A percentile compares a stretch with the other conserved stretches of the same genome.
Conservation (phyloP, 805 yeast genomes). For the Komagataella populi region DNA sequence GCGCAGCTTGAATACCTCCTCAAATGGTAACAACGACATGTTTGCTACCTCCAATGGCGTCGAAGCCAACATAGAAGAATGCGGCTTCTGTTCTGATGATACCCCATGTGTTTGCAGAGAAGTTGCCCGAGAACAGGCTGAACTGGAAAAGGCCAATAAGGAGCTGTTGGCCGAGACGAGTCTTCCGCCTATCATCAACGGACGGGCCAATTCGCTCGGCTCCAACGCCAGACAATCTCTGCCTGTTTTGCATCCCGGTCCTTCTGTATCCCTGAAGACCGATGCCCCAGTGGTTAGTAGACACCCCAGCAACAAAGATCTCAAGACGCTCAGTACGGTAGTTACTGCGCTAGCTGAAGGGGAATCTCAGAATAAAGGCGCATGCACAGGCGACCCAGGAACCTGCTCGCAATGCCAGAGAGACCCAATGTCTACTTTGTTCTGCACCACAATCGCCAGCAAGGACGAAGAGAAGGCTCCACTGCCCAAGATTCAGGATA, state of each 20-base stretch:
- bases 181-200: constrained; percentile 6
- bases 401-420: constrained; percentile 70
- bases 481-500: constrained; percentile 5
- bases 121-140: constrained; percentile 34
- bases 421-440: constrained; percentile 80
- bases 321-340: background rate
- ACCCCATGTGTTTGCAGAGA: constrained; percentile 90
- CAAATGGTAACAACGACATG: constrained; percentile 5
- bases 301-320: constrained; percentile 5
- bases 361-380: constrained; percentile 16
- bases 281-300: constrained; percentile 3
- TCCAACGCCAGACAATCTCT: constrained; percentile 23
- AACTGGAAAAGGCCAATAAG: constrained; percentile 8
- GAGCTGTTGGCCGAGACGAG: constrained; percentile 4
- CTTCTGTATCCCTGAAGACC: constrained; percentile 32
- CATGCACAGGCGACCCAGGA: constrained; percentile 83
- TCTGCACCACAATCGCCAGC: constrained; percentile 76
- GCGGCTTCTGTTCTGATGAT: constrained; percentile 90
- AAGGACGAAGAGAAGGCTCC: constrained; percentile 15
- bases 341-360: constrained; percentile 3
- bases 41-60: constrained; percentile 15
- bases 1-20: background rate
- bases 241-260: constrained; percentile 55
- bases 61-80: constrained; percentile 48
- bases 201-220: background rate